Evolutionary conservation across 768 basidiomycete genomes (phyloP), one percentile per base, ranked within the genome.

Genomic region (Tricholoma sp.): DNA sequence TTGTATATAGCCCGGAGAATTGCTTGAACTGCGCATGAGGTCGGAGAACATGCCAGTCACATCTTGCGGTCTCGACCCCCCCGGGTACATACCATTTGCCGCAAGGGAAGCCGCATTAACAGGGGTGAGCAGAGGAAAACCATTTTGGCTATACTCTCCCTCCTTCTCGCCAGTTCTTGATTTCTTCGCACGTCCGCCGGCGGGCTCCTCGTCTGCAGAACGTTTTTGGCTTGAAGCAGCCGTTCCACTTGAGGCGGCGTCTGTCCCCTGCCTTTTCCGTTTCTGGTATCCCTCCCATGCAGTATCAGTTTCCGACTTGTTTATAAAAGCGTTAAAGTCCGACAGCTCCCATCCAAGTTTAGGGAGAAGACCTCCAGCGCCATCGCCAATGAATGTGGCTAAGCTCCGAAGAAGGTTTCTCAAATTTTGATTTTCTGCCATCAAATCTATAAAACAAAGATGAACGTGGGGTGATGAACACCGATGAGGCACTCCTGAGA

Each of bases 271-370:
- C 59, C 79, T 79, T 69, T 87, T 94, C 62, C 92, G 83, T 4
- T 79, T 63, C 60, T 91, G 86, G 65, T 88, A 94, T 52, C 91
- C 87, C 67, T 96, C 94, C 80, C 89, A 93, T 34, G 93, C 94
- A 1, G 92, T 94, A 66, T 96, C 94, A 0, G 93, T 94, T 73
- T 97, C 94, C 0, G 89, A 83, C 64, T 85, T 86, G 71, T 89
- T 92, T 60, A 96, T 75, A 61, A 86, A 90, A 50, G 81, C 83
- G 60, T 89, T 85, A 68, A 95, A 94, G 65, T 91, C 89, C 46
- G 81, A 75, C 66, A 82, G 65, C 29, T 87, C 81, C 83, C 89
- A 94, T 21, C 91, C 91, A 10, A 93, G 79, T 66, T 88, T 89
- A 21, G 85, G 82, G 37, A 93, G 70, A 50, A 89, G 71, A 8